phyloP scores from a whole-genome alignment of 768 basidiomycete species.

The Podaxis pistillaris region DNA sequence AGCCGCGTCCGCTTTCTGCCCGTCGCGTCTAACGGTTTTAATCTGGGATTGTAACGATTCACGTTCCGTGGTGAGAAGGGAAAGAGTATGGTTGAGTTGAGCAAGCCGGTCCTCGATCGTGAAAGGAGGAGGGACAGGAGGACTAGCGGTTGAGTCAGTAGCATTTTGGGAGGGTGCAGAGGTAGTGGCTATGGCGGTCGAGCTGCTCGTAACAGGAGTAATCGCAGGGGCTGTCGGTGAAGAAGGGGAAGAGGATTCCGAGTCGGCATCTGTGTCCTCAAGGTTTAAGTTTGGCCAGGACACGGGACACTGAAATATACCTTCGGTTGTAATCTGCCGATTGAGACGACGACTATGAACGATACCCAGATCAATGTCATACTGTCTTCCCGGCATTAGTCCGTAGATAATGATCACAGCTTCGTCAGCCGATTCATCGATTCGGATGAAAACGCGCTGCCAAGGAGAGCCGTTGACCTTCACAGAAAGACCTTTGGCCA shows the following conservation, averaged over 20 bases:
- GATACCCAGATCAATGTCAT: conserved; percentile 84
- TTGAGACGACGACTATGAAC: conserved; percentile 47
- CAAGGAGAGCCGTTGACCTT: conserved; percentile 79
- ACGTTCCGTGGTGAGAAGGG: conserved; percentile 61
- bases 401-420: conserved; percentile 91
- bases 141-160: conserved; percentile 13
- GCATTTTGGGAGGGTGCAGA: conserved; percentile 18
- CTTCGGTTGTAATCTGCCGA: conserved; percentile 69
- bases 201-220: conserved; percentile 2
- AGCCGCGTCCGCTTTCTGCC: conserved; percentile 80
- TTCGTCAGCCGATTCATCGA: conserved; percentile 80
- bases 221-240: conserved; percentile 15
- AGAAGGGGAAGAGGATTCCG: conserved; percentile 32
- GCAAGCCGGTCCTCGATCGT: conserved; percentile 66
- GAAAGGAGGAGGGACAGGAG: conserved; percentile 31
- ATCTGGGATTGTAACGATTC: conserved; percentile 65
- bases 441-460: conserved; percentile 76
- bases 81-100: conserved; percentile 68
- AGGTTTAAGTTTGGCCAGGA: not conserved
- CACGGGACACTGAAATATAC: conserved; percentile 27
- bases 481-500: conserved; percentile 73
- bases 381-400: conserved; percentile 83
- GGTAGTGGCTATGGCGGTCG: not conserved
- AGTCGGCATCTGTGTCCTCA: conserved; percentile 24
- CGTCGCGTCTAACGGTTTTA: conserved; percentile 75